These are phyloP conservation scores for Microdochium paspali DNA, from an alignment of 2,329 filamentous ascomycete genomes.

Conservation along the genomic window DNA sequence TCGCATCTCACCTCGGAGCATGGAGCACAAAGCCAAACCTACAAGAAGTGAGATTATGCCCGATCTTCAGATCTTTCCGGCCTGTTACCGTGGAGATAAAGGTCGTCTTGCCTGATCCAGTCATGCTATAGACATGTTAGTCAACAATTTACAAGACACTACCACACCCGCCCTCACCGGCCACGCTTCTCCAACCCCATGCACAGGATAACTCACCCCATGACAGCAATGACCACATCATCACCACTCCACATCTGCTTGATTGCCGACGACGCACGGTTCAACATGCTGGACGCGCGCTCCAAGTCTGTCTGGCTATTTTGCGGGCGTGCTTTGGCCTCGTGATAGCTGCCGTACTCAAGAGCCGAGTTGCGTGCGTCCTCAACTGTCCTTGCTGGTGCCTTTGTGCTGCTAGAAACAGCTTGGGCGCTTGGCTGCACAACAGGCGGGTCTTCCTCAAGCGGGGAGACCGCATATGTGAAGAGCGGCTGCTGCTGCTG, in stretches of 20 bases:
- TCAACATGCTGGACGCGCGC: neutral
- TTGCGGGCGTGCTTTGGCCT: no score
- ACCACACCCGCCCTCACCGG: no score
- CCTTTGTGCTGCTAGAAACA: neutral
- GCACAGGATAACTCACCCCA: conserved; percentile 7
- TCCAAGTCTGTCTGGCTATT: neutral
- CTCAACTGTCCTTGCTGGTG: neutral
- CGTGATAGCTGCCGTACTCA: no score
- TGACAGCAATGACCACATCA: conserved; percentile 12
- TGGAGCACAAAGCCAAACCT: neutral
- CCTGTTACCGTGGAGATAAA: conserved; percentile 25
- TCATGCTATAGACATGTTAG: conserved; percentile 14
- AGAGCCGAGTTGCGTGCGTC: neutral
- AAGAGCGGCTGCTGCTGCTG: no score
- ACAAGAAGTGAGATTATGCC: conserved; percentile 23
- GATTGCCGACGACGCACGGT: conserved; percentile 3
- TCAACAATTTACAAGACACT: no score
- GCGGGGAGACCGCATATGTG: no score
- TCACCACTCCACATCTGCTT: conserved; percentile 6
- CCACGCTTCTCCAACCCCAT: no score
- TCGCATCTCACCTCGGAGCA: neutral
- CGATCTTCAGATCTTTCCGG: conserved; percentile 18
- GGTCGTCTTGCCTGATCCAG: conserved; percentile 25
- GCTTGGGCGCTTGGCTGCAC: neutral
- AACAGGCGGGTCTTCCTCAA: no score